Evolutionary conservation across 2,329 filamentous ascomycete species (phyloP).

Genomic region (Pseudogymnoascus sp.): DNA sequence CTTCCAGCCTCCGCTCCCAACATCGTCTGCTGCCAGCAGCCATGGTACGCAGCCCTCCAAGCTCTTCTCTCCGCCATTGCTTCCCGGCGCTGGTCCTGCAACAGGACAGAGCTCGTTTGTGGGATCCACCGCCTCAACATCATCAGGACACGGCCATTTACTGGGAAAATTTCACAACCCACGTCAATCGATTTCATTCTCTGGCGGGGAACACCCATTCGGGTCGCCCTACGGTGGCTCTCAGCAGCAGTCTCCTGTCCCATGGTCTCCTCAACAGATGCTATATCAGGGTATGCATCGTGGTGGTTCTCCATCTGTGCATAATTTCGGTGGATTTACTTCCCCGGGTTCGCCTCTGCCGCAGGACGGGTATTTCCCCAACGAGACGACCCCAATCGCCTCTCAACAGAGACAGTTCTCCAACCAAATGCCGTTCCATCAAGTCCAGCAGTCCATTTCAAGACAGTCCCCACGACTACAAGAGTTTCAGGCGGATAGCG

Average conservation of each 20-base stretch:
- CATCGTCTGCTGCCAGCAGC: constrained; percentile 68
- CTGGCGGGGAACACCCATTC: constrained; percentile 47
- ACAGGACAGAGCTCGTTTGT: constrained; percentile 54
- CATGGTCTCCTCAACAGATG: constrained; percentile 49
- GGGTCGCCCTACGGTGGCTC: constrained; percentile 59
- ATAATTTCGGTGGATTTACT: constrained; percentile 45
- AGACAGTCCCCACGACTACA: constrained; percentile 55
- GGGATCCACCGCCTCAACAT: constrained; percentile 61
- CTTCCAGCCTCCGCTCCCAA: constrained; percentile 75
- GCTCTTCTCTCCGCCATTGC: constrained; percentile 47
- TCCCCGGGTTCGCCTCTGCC: constrained; percentile 57
- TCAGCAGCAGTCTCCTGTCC: constrained; percentile 50
- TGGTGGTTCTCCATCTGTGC: constrained; percentile 55
- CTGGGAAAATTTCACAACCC: constrained; percentile 53
- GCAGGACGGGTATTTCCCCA: constrained; percentile 29
- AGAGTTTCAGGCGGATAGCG: constrained; percentile 65
- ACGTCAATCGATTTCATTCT: constrained; percentile 62
- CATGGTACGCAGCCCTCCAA: constrained; percentile 46
- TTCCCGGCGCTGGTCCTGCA: constrained; percentile 49
- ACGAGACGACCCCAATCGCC: background rate
- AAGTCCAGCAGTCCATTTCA: constrained; percentile 24
- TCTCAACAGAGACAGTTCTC: constrained; percentile 46
- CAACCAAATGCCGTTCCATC: constrained; percentile 39
- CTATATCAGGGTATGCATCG: constrained; percentile 43
- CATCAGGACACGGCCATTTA: constrained; percentile 51